Evolutionary conservation across 1,139 yeast species (phyloP).

Genomic region (Trichomonascaceae sp.): DNA sequence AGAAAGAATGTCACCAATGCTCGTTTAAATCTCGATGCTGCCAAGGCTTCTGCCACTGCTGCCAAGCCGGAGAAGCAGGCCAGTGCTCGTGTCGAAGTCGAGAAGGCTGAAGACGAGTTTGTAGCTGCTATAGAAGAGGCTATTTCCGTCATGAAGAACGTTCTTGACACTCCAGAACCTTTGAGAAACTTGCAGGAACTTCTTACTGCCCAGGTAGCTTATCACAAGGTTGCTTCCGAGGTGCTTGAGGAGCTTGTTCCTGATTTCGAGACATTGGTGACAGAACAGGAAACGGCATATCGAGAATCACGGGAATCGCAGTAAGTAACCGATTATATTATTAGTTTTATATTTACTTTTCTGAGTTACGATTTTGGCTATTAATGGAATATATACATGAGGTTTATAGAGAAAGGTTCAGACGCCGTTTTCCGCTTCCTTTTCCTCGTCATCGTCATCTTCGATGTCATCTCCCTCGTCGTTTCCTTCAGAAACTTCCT

Average conservation of each 20-base stretch:
- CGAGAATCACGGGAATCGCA: conserved; percentile 31
- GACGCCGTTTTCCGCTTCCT: conserved; percentile 8
- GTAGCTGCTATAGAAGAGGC: conserved; percentile 91
- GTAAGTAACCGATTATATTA: conserved; percentile 6
- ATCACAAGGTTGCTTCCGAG: conserved; percentile 72
- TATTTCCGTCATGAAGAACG: conserved; percentile 75
- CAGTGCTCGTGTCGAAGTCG: conserved; percentile 69
- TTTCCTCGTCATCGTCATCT: conserved; percentile 22
- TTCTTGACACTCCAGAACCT: conserved; percentile 68
- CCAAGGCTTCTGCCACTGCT: conserved; percentile 61
- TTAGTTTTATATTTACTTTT: conserved; percentile 4
- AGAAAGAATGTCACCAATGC: conserved; percentile 75
- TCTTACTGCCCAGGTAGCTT: conserved; percentile 74
- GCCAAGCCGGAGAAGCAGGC: conserved; percentile 73
- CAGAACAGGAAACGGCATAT: conserved; percentile 42
- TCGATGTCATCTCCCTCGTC: conserved; percentile 33
- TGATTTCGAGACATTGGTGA: conserved; percentile 56
- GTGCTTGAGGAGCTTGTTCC: conserved; percentile 61
- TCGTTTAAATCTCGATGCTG: conserved; percentile 73
- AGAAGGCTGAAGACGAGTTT: conserved; percentile 82
- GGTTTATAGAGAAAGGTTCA: not conserved
- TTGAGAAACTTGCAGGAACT: conserved; percentile 64
- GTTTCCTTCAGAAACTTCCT: too few species aligned
- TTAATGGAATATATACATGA: not conserved
- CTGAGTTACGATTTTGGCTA: conserved; percentile 6